These are phyloP conservation scores for Ochetophila trinervis DNA, from an alignment of 306 rosid genomes.

Conservation along the genomic window DNA sequence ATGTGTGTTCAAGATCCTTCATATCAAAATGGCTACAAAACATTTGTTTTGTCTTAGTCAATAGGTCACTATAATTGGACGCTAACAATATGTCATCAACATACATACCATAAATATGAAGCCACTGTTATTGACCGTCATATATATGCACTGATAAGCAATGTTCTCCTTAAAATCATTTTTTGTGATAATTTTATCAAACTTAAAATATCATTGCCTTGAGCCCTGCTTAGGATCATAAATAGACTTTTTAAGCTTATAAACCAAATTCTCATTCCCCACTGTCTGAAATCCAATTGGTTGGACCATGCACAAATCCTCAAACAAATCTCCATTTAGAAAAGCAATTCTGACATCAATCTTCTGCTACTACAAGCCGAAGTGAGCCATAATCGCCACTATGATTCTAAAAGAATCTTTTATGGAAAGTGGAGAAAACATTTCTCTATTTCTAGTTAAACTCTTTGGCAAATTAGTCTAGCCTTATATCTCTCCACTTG, in stretches of 20 bases:
- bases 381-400: too few relatives aligned
- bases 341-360: too few relatives aligned
- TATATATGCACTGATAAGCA: background rate
- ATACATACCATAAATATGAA: too few relatives aligned
- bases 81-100: background rate
- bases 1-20: background rate
- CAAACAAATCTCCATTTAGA: too few relatives aligned
- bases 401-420: too few relatives aligned
- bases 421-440: too few relatives aligned
- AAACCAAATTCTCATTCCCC: background rate
- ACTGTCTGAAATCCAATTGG: background rate
- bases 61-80: background rate
- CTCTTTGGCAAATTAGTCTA: too few relatives aligned
- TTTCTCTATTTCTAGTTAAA: too few relatives aligned
- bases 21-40: too few relatives aligned
- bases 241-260: background rate
- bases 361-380: too few relatives aligned
- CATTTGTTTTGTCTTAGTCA: background rate
- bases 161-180: background rate
- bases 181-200: background rate
- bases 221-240: background rate
- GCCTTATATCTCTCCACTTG: too few relatives aligned
- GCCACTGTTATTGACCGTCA: background rate
- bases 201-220: background rate
- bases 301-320: background rate